A percentile compares a stretch with the other conserved stretches of the same genome.
Conservation (phyloP, 805 yeast species). For the Candida morakotiae region DNA sequence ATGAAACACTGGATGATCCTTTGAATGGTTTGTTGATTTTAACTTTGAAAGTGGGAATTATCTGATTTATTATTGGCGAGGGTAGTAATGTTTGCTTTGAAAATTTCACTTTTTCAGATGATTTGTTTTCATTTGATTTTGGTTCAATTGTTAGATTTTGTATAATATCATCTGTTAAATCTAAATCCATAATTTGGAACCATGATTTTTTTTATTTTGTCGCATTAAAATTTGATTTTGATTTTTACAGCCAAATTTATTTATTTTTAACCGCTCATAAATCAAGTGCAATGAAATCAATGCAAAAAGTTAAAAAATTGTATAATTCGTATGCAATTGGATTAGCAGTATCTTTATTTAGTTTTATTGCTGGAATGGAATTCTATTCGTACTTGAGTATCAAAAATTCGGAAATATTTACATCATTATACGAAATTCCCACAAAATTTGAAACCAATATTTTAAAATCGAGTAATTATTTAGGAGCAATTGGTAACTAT, state of each 20-base stretch:
- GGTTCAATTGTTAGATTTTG: not conserved
- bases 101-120: conserved; percentile 10
- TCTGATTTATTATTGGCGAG: conserved; percentile 34
- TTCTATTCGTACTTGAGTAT: conserved; percentile 14
- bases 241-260: too few species aligned
- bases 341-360: conserved; percentile 4
- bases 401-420: conserved; percentile 4
- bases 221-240: not conserved
- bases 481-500: conserved; percentile 34
- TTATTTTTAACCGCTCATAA: not conserved
- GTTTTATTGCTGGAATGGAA: conserved; percentile 21
- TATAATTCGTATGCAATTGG: conserved; percentile 9
- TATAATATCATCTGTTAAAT: conserved; percentile 3
- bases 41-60: conserved; percentile 32
- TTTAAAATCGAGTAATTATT: conserved; percentile 21
- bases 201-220: not conserved
- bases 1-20: conserved; percentile 30
- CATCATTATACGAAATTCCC: conserved; percentile 5
- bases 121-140: not conserved
- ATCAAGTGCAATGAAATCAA: conserved; percentile 4
- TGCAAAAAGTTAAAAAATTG: conserved; percentile 4
- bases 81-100: conserved; percentile 35
- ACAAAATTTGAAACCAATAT: conserved; percentile 20
- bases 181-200: conserved; percentile 2
- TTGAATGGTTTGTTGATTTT: conserved; percentile 24